phyloP scores from a whole-genome alignment of 306 rosid species.

The Lotus japonicus region DNA sequence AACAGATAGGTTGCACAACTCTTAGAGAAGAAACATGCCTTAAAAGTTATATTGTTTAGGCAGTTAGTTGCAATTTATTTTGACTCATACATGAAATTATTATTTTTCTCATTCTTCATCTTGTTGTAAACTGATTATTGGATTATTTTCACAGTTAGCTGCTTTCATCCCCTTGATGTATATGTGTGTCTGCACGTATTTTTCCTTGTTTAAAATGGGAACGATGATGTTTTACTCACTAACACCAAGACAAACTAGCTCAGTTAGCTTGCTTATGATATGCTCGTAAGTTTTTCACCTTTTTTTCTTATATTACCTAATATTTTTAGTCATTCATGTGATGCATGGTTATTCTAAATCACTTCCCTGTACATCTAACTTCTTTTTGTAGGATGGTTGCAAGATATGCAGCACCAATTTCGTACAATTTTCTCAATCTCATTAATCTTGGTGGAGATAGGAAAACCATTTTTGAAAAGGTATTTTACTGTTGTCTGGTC shows the following conservation, averaged over 20 bases:
- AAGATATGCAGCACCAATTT: slow-evolving; percentile 92
- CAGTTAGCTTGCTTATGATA: slow-evolving; percentile 93
- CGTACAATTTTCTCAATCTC: slow-evolving; percentile 93
- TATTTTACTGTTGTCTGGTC: slow-evolving; percentile 20
- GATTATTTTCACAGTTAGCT: slow-evolving; percentile 51
- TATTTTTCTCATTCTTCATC: background rate
- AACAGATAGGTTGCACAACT: too few species aligned
- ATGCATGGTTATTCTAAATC: background rate
- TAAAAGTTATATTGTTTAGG: too few species aligned
- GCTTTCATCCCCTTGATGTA: slow-evolving; percentile 90
- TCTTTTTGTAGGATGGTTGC: slow-evolving; percentile 76
- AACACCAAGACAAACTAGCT: slow-evolving; percentile 93
- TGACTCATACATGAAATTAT: background rate
- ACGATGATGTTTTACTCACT: slow-evolving; percentile 83
- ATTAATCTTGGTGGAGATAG: slow-evolving; percentile 51
- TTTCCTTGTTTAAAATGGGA: slow-evolving; percentile 90
- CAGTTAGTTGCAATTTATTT: background rate
- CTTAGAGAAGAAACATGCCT: too few species aligned
- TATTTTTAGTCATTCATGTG: background rate
- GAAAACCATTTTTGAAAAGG: slow-evolving; percentile 74
- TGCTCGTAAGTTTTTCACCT: slow-evolving; percentile 68
- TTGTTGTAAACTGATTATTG: slow-evolving; percentile 9
- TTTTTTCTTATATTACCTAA: background rate
- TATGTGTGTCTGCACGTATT: slow-evolving; percentile 94
- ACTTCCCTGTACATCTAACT: background rate